Evolutionary conservation across 768 basidiomycete species (phyloP).

Genomic region (Leccinum boreale): DNA sequence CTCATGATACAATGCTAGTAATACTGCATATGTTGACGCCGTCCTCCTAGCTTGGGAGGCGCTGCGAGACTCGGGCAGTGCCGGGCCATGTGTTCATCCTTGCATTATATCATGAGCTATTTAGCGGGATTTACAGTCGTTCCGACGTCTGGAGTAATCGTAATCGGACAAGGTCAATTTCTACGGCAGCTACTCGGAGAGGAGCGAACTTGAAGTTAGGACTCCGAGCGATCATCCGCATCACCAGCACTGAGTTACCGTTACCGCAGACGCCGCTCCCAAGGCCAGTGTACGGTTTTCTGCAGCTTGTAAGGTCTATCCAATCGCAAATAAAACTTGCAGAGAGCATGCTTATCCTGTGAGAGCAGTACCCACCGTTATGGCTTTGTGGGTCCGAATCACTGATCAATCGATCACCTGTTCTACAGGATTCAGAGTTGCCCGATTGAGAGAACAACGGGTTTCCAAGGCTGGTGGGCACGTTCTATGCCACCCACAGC

Average conservation of each 20-base stretch:
- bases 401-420: too few relatives aligned
- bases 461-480: neutral
- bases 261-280: neutral
- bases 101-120: conserved; percentile 17
- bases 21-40: neutral
- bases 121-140: neutral
- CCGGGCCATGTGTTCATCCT: neutral
- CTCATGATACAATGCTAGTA: conserved; percentile 15
- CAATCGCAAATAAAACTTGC: neutral
- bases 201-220: neutral
- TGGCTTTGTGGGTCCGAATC: neutral
- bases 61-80: neutral
- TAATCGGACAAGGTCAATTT: neutral
- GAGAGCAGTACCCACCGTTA: too few relatives aligned
- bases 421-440: neutral
- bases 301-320: neutral
- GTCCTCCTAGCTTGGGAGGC: neutral
- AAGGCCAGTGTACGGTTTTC: neutral
- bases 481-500: neutral
- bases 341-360: neutral
- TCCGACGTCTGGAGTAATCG: neutral
- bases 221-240: neutral
- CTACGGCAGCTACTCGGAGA: neutral
- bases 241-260: too few relatives aligned
- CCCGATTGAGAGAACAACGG: neutral